phyloP scores from a whole-genome alignment of 1,284 basidiomycete species.

The Pseudozyma flocculosa region DNA sequence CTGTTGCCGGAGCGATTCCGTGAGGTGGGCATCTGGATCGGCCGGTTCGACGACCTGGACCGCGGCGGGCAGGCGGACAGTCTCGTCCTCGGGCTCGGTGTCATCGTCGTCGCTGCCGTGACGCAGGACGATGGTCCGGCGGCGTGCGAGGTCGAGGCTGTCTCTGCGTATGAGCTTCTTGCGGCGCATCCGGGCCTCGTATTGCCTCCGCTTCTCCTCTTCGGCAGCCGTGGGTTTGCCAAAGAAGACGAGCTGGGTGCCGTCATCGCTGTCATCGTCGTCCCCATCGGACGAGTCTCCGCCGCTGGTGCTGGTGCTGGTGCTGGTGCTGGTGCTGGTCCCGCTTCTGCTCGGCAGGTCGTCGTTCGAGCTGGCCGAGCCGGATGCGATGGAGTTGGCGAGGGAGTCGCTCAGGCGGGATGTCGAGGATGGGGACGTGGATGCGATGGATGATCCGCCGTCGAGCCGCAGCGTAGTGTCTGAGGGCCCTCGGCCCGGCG shows the following conservation, averaged over 20 bases:
- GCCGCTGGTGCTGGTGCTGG: background rate
- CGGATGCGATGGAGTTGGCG: no score
- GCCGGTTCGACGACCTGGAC: no score
- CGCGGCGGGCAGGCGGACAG: background rate
- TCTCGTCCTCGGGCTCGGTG: constrained; percentile 5
- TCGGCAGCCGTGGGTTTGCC: constrained; percentile 34
- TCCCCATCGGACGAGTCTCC: background rate
- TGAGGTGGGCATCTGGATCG: no score
- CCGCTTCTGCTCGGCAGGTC: background rate
- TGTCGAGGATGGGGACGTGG: no score
- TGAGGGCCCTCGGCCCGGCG: no score
- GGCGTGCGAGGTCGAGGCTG: constrained; percentile 30
- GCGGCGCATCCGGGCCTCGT: constrained; percentile 29
- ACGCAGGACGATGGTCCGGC: constrained; percentile 33
- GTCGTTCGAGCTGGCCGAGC: no score
- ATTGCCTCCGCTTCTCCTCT: constrained; percentile 32
- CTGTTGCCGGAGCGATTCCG: no score
- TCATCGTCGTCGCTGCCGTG: constrained; percentile 26
- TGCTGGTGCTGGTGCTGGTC: background rate
- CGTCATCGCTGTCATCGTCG: constrained; percentile 9
- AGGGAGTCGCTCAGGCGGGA: no score
- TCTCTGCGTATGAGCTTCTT: constrained; percentile 34
- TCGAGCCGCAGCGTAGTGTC: no score
- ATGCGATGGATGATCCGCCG: no score
- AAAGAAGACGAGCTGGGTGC: constrained; percentile 31